Percentiles rank a stretch among this genome's conserved stretches.
These are phyloP conservation scores for Kandelia obovata DNA, from an alignment of 345 rosid species.

Conservation along the genomic window DNA sequence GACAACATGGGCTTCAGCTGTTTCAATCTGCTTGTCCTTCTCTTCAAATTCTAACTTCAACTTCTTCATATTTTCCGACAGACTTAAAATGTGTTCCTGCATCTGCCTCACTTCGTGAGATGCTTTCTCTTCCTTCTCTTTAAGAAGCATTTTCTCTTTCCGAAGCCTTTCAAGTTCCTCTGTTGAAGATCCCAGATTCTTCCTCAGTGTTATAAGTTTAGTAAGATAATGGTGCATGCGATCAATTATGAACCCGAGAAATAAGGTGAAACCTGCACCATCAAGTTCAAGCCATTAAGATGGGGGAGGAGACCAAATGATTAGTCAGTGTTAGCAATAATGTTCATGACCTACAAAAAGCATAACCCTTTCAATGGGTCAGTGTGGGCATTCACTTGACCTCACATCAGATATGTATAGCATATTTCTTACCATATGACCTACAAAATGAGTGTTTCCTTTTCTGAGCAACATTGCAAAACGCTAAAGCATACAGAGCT, in stretches of 20 bases:
- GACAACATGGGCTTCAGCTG: conserved; percentile 72
- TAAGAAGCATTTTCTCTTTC: conserved; percentile 51
- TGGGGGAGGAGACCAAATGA: not conserved
- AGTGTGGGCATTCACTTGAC: no score
- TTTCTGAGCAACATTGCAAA: no score
- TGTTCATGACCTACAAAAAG: not conserved
- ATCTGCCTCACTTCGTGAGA: conserved; percentile 50
- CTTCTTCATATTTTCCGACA: conserved; percentile 59
- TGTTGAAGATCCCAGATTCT: conserved; percentile 53
- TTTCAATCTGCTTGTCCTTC: conserved; percentile 66
- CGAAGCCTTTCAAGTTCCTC: conserved; percentile 60
- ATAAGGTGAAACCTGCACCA: conserved; percentile 74
- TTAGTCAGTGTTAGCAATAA: not conserved
- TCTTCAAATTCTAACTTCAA: conserved; percentile 58
- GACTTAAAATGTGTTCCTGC: conserved; percentile 41
- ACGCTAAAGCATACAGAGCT: no score
- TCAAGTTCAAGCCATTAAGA: conserved; percentile 18
- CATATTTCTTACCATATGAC: no score
- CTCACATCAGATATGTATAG: no score
- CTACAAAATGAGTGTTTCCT: no score
- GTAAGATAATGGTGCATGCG: conserved; percentile 75
- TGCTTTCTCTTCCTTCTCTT: conserved; percentile 67
- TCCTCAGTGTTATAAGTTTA: conserved; percentile 59
- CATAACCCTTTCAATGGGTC: no score
- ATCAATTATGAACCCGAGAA: conserved; percentile 82